These are phyloP conservation scores for Sherardia arvensis DNA, from an alignment of 257 asterid genomes.

Conservation along the genomic window DNA sequence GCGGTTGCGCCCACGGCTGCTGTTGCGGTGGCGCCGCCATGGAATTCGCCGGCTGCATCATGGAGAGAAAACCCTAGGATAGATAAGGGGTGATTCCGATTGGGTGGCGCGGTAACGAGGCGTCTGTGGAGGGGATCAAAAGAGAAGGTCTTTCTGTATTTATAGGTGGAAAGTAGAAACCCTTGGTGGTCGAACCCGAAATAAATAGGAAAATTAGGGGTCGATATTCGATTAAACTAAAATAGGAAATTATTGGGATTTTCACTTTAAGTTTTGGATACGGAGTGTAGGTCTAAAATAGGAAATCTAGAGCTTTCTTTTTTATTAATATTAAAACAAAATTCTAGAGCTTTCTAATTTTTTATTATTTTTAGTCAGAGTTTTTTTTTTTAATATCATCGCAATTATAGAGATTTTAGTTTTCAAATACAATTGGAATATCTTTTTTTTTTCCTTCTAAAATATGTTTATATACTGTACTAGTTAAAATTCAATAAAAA, in stretches of 20 bases:
- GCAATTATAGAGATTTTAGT: too few relatives aligned
- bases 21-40: slow-evolving; percentile 55
- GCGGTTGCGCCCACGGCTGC: slow-evolving; percentile 48
- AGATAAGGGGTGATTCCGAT: background rate
- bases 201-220: background rate
- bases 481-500: too few relatives aligned
- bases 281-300: background rate
- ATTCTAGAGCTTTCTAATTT: background rate
- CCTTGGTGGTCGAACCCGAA: background rate
- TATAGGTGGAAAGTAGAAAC: background rate
- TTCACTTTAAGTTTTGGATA: background rate
- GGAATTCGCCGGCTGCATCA: slow-evolving; percentile 55
- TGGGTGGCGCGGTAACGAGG: background rate
- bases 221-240: background rate
- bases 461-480: too few relatives aligned
- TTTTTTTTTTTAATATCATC: too few relatives aligned
- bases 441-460: too few relatives aligned
- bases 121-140: background rate
- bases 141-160: background rate
- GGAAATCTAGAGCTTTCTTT: too few relatives aligned
- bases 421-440: background rate
- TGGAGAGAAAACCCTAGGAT: background rate
- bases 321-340: too few relatives aligned
- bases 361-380: too few relatives aligned
- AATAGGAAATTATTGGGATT: background rate